Evolutionary conservation across 345 rosid species (phyloP).

Genomic region (Ailanthus altissimus): DNA sequence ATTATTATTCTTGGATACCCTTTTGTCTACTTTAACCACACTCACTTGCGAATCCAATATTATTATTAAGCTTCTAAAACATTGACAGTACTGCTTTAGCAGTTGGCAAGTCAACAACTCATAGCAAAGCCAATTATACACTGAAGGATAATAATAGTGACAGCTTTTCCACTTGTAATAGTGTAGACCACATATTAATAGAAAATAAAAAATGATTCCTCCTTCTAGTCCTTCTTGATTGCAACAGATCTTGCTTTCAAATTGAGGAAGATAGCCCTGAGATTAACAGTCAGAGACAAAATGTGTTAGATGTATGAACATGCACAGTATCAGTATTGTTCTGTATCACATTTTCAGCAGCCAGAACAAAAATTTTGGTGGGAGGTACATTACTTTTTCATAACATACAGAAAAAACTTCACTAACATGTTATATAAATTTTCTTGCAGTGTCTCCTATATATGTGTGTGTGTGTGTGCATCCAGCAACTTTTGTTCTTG

Average conservation of each 20-base stretch:
- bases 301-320: background rate
- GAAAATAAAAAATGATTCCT: background rate
- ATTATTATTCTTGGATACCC: background rate
- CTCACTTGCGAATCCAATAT: background rate
- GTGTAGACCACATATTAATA: background rate
- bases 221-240: constrained; percentile 55
- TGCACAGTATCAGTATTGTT: no score
- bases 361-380: no score
- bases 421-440: background rate
- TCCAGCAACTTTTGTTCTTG: background rate
- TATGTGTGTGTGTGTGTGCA: no score
- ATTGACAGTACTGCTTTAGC: background rate
- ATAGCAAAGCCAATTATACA: background rate
- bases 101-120: constrained; percentile 11
- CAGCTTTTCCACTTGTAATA: background rate
- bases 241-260: constrained; percentile 72
- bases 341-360: no score
- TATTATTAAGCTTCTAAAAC: background rate
- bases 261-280: constrained; percentile 81
- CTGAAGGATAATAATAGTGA: background rate
- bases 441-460: background rate
- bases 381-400: background rate
- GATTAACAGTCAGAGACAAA: constrained; percentile 9
- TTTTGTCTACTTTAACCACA: constrained; percentile 2
- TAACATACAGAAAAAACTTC: background rate